These are phyloP conservation scores for Blakeslea trispora DNA, from an alignment of 371 early-diverging fungal genomes.

Conservation along the genomic window DNA sequence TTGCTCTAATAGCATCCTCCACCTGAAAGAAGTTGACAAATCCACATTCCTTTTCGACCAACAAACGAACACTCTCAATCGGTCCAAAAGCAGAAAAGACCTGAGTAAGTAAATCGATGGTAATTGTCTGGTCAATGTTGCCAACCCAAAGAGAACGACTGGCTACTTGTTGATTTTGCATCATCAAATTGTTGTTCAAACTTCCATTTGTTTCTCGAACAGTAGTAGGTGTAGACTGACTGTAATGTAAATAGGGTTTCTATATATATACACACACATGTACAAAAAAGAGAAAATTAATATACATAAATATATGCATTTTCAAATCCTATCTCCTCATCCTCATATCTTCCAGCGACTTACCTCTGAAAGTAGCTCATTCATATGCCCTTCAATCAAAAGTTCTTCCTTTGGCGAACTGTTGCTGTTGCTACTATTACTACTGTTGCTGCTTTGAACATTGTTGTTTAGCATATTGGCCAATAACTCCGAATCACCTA, in stretches of 20 bases:
- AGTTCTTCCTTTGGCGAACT: too few relatives aligned
- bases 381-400: too few relatives aligned
- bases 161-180: slow-evolving; percentile 44
- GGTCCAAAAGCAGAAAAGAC: slow-evolving; percentile 90
- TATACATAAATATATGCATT: too few relatives aligned
- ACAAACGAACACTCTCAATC: slow-evolving; percentile 89
- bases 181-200: neutral
- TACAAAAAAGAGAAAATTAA: neutral
- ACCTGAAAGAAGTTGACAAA: slow-evolving; percentile 88
- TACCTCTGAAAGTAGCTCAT: neutral
- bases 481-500: slow-evolving; percentile 52
- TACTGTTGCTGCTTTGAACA: too few relatives aligned
- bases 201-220: neutral
- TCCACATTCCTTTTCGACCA: slow-evolving; percentile 96
- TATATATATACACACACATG: too few relatives aligned
- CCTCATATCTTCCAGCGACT: too few relatives aligned
- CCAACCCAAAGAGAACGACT: slow-evolving; percentile 96
- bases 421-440: neutral
- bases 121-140: slow-evolving; percentile 82
- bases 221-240: slow-evolving; percentile 41
- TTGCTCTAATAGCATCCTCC: slow-evolving; percentile 89
- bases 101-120: slow-evolving; percentile 77
- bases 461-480: slow-evolving; percentile 47
- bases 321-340: too few relatives aligned
- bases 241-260: slow-evolving; percentile 35